Evolutionary conservation across 1,284 basidiomycete genomes (phyloP).

Genomic region (Puccinia hordei): DNA sequence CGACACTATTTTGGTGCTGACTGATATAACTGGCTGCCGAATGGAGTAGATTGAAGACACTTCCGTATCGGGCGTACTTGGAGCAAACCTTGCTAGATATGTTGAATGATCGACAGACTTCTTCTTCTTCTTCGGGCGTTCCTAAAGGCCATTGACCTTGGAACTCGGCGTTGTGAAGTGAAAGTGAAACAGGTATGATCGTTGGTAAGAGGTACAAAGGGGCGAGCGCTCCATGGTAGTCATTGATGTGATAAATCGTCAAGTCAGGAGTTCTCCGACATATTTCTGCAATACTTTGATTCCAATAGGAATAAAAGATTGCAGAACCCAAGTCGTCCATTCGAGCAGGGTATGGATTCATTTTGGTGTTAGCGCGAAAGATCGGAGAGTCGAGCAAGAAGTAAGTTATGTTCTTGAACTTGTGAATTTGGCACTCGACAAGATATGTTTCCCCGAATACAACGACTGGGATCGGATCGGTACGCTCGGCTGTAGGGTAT

Average conservation of each 20-base stretch:
- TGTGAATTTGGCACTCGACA: constrained; percentile 88
- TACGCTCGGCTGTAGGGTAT: constrained; percentile 42
- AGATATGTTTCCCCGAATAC: constrained; percentile 91
- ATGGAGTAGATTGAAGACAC: constrained; percentile 90
- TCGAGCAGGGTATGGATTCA: constrained; percentile 87
- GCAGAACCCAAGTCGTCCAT: constrained; percentile 94
- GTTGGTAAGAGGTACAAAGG: constrained; percentile 86
- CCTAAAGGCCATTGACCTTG: constrained; percentile 90
- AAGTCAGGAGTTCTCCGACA: constrained; percentile 79
- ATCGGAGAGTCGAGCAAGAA: constrained; percentile 88
- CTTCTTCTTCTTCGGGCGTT: constrained; percentile 95
- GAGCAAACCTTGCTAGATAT: constrained; percentile 90
- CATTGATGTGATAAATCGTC: constrained; percentile 80
- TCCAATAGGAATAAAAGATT: constrained; percentile 96
- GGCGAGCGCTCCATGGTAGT: constrained; percentile 87
- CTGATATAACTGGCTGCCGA: constrained; percentile 88
- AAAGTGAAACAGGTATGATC: constrained; percentile 81
- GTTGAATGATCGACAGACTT: constrained; percentile 93
- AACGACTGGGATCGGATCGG: constrained; percentile 80
- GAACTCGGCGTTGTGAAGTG: constrained; percentile 91
- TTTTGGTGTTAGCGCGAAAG: constrained; percentile 88
- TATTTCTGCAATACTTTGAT: constrained; percentile 89
- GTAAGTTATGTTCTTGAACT: constrained; percentile 87
- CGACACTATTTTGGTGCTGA: constrained; percentile 83
- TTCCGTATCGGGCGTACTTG: constrained; percentile 92